A percentile compares a stretch with the other conserved stretches of the same genome.
phyloP scores from a whole-genome alignment of 176 grass and related monocot species.

The Hsuehochloa calcarea region DNA sequence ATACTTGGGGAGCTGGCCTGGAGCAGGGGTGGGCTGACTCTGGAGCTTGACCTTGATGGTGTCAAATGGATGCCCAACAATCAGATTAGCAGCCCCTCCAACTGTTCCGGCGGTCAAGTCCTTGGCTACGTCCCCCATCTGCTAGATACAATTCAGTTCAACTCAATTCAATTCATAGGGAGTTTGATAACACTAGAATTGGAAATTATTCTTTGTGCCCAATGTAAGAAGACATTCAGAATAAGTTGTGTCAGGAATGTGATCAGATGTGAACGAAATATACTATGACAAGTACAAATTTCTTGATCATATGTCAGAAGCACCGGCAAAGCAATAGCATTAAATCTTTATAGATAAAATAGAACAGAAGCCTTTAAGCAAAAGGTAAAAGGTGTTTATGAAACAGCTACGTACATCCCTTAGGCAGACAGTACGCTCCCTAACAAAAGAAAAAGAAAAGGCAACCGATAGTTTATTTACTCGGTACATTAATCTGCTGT shows the following conservation, averaged over 20 bases:
- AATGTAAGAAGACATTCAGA: not conserved
- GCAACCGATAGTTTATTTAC: too few species aligned
- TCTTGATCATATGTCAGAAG: not conserved
- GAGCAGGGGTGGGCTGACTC: constrained; percentile 71
- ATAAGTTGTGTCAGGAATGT: not conserved
- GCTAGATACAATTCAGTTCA: not conserved
- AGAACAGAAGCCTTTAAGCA: too few species aligned
- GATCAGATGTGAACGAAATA: not conserved
- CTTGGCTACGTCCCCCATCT: constrained; percentile 83
- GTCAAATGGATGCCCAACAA: constrained; percentile 89
- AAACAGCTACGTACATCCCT: too few species aligned
- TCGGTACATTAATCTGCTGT: too few species aligned
- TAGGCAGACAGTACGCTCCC: too few species aligned
- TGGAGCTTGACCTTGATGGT: constrained; percentile 98
- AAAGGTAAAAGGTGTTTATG: too few species aligned
- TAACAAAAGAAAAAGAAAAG: too few species aligned
- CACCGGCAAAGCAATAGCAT: too few species aligned
- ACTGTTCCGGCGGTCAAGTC: constrained; percentile 74
- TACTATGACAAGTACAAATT: not conserved
- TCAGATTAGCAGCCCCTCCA: constrained; percentile 69
- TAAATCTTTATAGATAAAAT: too few species aligned
- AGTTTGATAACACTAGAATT: not conserved
- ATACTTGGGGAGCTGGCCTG: constrained; percentile 72
- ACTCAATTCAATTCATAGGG: not conserved
- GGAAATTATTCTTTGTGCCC: not conserved